These are phyloP conservation scores for Solanum habrochaites DNA, from an alignment of 257 asterid genomes.

Conservation along the genomic window DNA sequence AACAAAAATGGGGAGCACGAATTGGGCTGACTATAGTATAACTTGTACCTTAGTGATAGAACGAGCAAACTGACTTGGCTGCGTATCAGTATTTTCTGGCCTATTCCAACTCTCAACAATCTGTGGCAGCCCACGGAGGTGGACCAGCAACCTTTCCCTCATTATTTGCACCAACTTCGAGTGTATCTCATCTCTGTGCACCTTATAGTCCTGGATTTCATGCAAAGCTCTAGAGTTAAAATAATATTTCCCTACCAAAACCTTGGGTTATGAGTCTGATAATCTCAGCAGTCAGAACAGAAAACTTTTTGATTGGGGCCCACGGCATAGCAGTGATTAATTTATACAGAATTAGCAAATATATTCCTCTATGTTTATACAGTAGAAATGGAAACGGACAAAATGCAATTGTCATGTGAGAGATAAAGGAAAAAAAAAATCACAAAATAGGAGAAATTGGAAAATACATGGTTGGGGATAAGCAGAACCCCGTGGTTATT, in stretches of 20 bases:
- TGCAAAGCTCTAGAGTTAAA: not conserved
- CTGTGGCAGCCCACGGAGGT: slow-evolving; percentile 85
- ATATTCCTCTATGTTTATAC: not conserved
- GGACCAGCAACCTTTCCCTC: slow-evolving; percentile 79
- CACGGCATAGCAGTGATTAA: not conserved
- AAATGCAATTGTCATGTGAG: not conserved
- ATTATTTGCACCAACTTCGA: slow-evolving; percentile 95
- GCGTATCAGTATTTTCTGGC: slow-evolving; percentile 54
- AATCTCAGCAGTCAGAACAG: not conserved
- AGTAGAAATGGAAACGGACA: not conserved
- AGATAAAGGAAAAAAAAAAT: not conserved
- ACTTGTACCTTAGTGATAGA: slow-evolving; percentile 65
- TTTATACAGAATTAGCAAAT: not conserved
- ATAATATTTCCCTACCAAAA: not conserved
- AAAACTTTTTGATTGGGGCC: not conserved
- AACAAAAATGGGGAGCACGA: not conserved
- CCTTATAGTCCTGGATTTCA: slow-evolving; percentile 65
- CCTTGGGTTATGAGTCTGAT: not conserved
- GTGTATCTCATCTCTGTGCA: slow-evolving; percentile 92
- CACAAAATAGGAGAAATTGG: not conserved
- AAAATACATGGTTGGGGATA: not conserved
- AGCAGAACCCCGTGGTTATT: not conserved
- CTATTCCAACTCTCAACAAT: slow-evolving; percentile 89
- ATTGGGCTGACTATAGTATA: not conserved
- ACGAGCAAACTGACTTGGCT: slow-evolving; percentile 94